phyloP scores from a whole-genome alignment of 805 yeast genomes.

The Suhomyces xylopsoci region DNA sequence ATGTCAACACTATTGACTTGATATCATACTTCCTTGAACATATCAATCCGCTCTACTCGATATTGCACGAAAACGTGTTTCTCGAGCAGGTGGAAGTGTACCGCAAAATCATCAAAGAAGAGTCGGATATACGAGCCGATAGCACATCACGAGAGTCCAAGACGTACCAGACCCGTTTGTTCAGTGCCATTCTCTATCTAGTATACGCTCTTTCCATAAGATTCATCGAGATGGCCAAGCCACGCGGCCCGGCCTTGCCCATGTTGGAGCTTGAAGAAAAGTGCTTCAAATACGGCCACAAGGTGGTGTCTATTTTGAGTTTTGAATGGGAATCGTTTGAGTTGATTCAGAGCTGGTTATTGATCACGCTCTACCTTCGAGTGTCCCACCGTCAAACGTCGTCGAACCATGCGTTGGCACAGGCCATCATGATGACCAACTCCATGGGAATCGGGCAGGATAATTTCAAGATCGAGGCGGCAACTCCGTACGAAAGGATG shows the following conservation, averaged over 20 bases:
- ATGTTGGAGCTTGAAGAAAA: conserved; percentile 28
- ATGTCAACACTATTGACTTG: conserved; percentile 15
- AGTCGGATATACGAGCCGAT: conserved; percentile 7
- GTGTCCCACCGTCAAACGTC: conserved; percentile 39
- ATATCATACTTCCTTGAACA: conserved; percentile 44
- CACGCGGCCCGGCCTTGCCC: conserved; percentile 26
- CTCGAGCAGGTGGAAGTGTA: conserved; percentile 44
- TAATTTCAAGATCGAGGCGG: conserved; percentile 12
- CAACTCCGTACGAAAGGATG: conserved; percentile 39
- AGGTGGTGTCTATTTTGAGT: conserved; percentile 29
- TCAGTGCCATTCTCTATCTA: conserved; percentile 49
- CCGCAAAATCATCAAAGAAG: conserved; percentile 8
- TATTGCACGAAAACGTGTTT: conserved; percentile 54
- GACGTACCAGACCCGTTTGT: conserved; percentile 42
- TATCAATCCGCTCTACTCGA: conserved; percentile 51
- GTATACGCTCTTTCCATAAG: conserved; percentile 51
- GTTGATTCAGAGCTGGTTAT: conserved; percentile 40
- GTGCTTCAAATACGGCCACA: conserved; percentile 33
- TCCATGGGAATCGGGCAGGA: conserved; percentile 34
- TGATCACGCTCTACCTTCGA: conserved; percentile 35
- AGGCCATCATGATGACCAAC: conserved; percentile 35
- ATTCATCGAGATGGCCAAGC: conserved; percentile 42
- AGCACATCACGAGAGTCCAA: conserved; percentile 20
- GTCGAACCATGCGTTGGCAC: conserved; percentile 29
- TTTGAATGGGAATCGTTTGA: conserved; percentile 45